A percentile compares a stretch with the other conserved stretches of the same genome.
Evolutionary conservation across 106 monocot species (phyloP).

Genomic region (Narthecium ossifragum): DNA sequence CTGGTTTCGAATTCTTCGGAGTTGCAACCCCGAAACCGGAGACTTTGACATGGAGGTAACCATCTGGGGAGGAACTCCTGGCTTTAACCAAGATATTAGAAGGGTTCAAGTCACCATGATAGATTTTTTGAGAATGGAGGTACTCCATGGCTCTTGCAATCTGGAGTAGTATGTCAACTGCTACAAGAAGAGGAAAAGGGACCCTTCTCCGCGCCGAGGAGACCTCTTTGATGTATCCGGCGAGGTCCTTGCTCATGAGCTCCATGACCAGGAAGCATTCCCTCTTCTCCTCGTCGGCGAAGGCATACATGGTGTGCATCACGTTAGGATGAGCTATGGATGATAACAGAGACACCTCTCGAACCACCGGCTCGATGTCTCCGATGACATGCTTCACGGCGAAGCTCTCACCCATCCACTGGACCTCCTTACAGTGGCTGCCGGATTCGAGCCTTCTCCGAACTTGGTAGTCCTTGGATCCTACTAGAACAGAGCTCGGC

Average conservation of each 20-base stretch:
- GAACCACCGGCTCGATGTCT: conserved; percentile 30
- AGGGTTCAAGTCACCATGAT: conserved; percentile 67
- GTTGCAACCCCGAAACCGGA: conserved; percentile 26
- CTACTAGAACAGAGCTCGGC: conserved; percentile 28
- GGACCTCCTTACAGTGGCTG: conserved; percentile 51
- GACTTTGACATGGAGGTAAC: conserved; percentile 47
- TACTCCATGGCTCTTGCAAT: conserved; percentile 83
- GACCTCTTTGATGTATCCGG: conserved; percentile 47
- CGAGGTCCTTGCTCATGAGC: conserved; percentile 58
- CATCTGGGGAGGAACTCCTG: conserved; percentile 26
- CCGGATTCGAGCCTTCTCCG: conserved; percentile 33
- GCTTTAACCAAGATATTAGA: conserved; percentile 48
- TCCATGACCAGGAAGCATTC: conserved; percentile 67
- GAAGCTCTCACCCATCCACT: conserved; percentile 80
- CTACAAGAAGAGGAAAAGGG: conserved; percentile 39
- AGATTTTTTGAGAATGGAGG: conserved; percentile 41
- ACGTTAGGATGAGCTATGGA: conserved; percentile 72
- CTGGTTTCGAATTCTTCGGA: neutral
- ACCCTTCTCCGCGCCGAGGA: conserved; percentile 27
- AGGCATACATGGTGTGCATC: conserved; percentile 40
- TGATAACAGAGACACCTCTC: conserved; percentile 35
- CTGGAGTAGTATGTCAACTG: conserved; percentile 62
- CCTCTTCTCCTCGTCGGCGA: conserved; percentile 60
- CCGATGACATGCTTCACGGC: conserved; percentile 55
- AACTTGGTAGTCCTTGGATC: conserved; percentile 51